phyloP scores from a whole-genome alignment of 768 basidiomycete species.

The Rhodotorula kratochvilovae region DNA sequence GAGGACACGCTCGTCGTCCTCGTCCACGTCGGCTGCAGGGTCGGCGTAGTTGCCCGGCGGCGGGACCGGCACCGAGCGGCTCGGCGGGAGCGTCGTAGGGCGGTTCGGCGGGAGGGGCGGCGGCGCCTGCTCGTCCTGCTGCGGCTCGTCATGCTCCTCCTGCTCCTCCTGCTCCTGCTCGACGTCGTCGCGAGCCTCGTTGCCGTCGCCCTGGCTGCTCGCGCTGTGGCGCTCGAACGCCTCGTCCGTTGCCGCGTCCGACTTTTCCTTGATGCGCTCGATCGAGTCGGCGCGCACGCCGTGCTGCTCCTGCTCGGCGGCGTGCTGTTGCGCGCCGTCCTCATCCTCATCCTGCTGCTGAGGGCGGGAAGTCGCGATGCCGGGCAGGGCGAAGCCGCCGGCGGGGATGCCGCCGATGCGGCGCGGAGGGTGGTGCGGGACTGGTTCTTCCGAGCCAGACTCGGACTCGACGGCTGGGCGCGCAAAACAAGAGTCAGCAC shows the following conservation, averaged over 20 bases:
- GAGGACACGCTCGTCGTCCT: background rate
- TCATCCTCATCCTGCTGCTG: background rate
- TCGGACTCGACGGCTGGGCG: constrained; percentile 1
- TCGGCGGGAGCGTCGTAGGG: constrained; percentile 15
- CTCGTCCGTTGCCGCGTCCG: background rate
- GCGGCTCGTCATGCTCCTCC: background rate
- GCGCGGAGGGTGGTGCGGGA: constrained; percentile 8
- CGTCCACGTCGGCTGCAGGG: background rate
- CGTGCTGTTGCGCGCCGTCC: background rate
- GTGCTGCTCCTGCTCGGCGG: background rate
- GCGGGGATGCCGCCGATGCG: constrained; percentile 17
- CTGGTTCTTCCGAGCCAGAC: background rate
- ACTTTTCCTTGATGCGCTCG: background rate
- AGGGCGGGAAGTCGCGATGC: constrained; percentile 16
- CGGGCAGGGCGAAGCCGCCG: constrained; percentile 31
- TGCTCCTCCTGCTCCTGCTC: background rate
- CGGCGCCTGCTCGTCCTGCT: constrained; percentile 1
- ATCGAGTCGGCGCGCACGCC: background rate
- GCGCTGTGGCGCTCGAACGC: background rate
- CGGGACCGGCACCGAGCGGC: constrained; percentile 15
- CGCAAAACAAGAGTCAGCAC: background rate
- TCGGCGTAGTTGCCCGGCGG: background rate
- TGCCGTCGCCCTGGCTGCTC: background rate
- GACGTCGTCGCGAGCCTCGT: background rate
- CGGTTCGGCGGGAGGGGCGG: constrained; percentile 17